Percentiles rank a stretch among this genome's conserved stretches.
Evolutionary conservation across 1,284 basidiomycete genomes (phyloP).

Genomic region (Fomes fomentarius): DNA sequence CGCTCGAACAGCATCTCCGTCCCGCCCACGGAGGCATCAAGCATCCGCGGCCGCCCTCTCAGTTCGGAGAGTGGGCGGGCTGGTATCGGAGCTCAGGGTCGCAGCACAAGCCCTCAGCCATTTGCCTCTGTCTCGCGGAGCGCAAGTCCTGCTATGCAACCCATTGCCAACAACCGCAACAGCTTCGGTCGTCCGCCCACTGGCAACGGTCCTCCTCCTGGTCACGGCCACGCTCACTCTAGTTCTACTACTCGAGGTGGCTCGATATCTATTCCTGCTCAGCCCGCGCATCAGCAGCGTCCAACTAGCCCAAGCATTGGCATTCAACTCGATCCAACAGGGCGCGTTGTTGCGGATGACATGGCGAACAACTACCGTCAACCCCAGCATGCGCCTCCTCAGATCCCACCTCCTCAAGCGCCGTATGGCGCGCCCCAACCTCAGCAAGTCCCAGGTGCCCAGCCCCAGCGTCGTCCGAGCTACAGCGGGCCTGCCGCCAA

Average conservation of each 20-base stretch:
- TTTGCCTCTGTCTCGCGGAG: slow-evolving; percentile 44
- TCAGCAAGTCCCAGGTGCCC: slow-evolving; percentile 24
- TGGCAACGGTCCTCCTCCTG: slow-evolving; percentile 16
- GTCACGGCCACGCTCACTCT: slow-evolving; percentile 19
- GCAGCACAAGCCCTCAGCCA: slow-evolving; percentile 67
- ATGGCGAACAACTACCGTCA: slow-evolving; percentile 63
- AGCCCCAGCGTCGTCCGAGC: slow-evolving; percentile 33
- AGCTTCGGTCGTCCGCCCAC: slow-evolving; percentile 26
- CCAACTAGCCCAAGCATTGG: slow-evolving; percentile 56
- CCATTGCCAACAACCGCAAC: slow-evolving; percentile 22
- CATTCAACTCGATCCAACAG: slow-evolving; percentile 77
- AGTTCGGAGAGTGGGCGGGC: slow-evolving; percentile 68
- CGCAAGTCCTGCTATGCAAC: slow-evolving; percentile 44
- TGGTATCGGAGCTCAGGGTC: slow-evolving; percentile 77
- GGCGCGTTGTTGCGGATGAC: slow-evolving; percentile 79
- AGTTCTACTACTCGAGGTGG: slow-evolving; percentile 20
- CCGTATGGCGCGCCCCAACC: slow-evolving; percentile 32
- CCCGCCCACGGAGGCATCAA: slow-evolving; percentile 26
- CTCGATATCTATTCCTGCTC: slow-evolving; percentile 31
- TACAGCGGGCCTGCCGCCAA: slow-evolving; percentile 26
- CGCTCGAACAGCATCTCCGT: slow-evolving; percentile 31
- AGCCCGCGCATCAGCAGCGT: slow-evolving; percentile 32
- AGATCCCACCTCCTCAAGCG: slow-evolving; percentile 28
- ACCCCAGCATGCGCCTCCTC: slow-evolving; percentile 31
- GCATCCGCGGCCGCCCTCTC: slow-evolving; percentile 49